Conservation (phyloP, 805 yeast species). For the Yarrowia keelungensis region DNA sequence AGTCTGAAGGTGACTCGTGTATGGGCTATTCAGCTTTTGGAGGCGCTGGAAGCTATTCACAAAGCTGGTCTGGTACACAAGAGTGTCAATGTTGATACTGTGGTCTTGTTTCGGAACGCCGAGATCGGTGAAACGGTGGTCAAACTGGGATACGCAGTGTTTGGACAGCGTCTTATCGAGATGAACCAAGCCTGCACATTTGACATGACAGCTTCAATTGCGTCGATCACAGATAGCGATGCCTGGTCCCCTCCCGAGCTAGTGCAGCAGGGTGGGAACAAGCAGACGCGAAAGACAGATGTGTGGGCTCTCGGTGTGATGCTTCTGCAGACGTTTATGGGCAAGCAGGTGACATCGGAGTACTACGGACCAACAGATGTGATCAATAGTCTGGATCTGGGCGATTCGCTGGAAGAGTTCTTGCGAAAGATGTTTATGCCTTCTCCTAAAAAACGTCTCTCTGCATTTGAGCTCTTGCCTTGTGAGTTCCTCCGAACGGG, state of each 20-base stretch:
- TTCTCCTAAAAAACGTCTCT: slow-evolving; percentile 73
- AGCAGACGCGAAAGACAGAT: slow-evolving; percentile 81
- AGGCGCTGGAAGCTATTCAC: slow-evolving; percentile 83
- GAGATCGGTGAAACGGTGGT: slow-evolving; percentile 58
- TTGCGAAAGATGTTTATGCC: slow-evolving; percentile 67
- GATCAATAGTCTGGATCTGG: slow-evolving; percentile 56
- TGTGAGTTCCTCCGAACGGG: slow-evolving; percentile 76
- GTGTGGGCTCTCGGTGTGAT: slow-evolving; percentile 91
- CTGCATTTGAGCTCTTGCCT: slow-evolving; percentile 85
- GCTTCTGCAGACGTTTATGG: slow-evolving; percentile 69
- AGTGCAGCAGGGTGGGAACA: slow-evolving; percentile 48
- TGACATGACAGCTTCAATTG: slow-evolving; percentile 33
- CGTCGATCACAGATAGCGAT: slow-evolving; percentile 17
- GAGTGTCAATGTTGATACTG: slow-evolving; percentile 65
- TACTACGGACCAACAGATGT: slow-evolving; percentile 71
- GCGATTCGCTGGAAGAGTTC: slow-evolving; percentile 70
- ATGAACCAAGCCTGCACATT: slow-evolving; percentile 51
- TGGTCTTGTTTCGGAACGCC: slow-evolving; percentile 58
- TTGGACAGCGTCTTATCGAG: slow-evolving; percentile 45
- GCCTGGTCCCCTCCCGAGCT: slow-evolving; percentile 86
- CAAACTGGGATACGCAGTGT: slow-evolving; percentile 42
- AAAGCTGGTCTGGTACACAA: slow-evolving; percentile 84
- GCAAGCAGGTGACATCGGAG: slow-evolving; percentile 61
- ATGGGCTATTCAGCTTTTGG: slow-evolving; percentile 87
- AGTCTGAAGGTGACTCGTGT: slow-evolving; percentile 78